Evolutionary conservation across 2,329 filamentous ascomycete genomes (phyloP), one percentile per base, ranked within the genome.

Genomic region (Curvularia hawaiiensis): DNA sequence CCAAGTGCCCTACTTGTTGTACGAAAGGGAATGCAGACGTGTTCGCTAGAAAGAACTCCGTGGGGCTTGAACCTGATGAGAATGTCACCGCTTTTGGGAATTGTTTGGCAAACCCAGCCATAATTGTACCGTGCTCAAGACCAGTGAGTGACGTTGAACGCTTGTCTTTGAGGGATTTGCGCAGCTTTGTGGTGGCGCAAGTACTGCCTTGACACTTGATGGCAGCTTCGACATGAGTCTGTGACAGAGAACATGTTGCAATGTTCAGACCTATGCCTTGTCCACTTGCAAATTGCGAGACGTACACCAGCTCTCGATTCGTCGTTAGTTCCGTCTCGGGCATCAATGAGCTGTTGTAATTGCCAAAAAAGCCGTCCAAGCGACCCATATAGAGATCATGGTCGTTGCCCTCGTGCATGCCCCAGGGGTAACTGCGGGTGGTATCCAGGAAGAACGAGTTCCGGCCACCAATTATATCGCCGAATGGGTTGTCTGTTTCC

Each of bases 361-460:
- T 33, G 7, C 69, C 69, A 8, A 64, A 12, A 26, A 65, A 72
- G 0, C 47, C 65, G 41, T 69, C 63, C 3, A 70, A 40, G 6
- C 67, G 67, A 30, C 28, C 28, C 28, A 30, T 30, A 10, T 30
- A 30, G 28, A 30, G 28, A 10, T 30, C 28, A 10, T 30, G 28
- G 28, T 30, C 28, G 28, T 30, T 30, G 28, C 28, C 28, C 28
- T 30, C 28, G 7, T 30, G 4, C 28, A 30, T 30, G 28, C 28
- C 28, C 49, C 51, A 56, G 4, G 52, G 52, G 3, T 38, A 54
- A 14, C 48, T 35, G 0, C 55, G 57, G 31, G 61, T 60, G 0
- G 69, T 73, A 20, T 73, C 69, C 4, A 73, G 54, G 39, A 73
- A 67, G 40, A 74, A 75, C 0, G 30, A 31, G 30, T 11, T 31